Conservation (phyloP, 306 rosid species). For the Parietaria judaica region DNA sequence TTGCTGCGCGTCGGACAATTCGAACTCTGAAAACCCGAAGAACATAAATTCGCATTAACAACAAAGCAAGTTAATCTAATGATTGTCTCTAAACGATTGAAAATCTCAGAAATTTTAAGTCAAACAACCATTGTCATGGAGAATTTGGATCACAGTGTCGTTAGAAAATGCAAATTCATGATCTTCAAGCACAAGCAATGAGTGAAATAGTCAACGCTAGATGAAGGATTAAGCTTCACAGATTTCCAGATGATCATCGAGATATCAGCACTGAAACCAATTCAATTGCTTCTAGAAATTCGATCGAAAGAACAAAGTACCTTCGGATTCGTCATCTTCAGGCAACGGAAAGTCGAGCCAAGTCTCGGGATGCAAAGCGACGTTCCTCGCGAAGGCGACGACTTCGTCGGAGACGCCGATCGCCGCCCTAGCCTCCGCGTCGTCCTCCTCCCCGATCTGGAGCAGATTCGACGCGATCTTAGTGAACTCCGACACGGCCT, state of each 20-base stretch:
- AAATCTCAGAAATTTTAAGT: no score
- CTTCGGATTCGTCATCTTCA: constrained; percentile 53
- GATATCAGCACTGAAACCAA: no score
- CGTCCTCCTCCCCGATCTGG: constrained; percentile 58
- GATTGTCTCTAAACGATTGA: no score
- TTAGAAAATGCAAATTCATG: background rate
- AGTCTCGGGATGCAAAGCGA: constrained; percentile 79
- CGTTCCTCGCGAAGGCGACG: constrained; percentile 51
- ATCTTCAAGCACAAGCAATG: no score
- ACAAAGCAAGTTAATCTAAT: background rate
- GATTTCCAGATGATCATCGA: no score
- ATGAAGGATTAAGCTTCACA: no score
- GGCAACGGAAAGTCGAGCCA: constrained; percentile 84
- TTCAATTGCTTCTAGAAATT: no score
- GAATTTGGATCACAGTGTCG: constrained; percentile 54
- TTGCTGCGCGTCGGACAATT: constrained; percentile 78
- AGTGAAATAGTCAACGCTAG: no score
- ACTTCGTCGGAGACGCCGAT: constrained; percentile 68
- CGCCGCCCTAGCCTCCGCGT: constrained; percentile 41
- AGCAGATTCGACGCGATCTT: constrained; percentile 91
- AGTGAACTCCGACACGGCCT: constrained; percentile 66
- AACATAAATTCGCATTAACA: background rate
- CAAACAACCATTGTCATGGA: no score
- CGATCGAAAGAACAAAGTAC: constrained; percentile 19
- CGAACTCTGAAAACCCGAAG: constrained; percentile 41